Evolutionary conservation across 208 protist species (phyloP).

Genomic region (Trypanosoma lewisi): DNA sequence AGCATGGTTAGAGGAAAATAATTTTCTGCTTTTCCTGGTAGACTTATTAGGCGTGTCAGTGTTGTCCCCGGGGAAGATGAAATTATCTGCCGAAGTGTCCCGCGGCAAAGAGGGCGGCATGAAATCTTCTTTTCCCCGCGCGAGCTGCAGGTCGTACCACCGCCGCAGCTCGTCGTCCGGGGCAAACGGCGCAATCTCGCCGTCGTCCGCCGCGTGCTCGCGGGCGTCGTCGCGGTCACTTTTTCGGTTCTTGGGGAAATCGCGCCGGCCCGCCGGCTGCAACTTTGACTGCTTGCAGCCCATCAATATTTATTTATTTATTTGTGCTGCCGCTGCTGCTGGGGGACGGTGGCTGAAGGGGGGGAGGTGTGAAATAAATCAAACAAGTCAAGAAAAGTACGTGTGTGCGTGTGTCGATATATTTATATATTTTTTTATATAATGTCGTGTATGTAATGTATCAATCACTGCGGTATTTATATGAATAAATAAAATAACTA

Average conservation of each 20-base stretch:
- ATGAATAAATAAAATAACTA: too few relatives aligned
- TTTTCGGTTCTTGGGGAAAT: not conserved
- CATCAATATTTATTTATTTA: too few relatives aligned
- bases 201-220: not conserved
- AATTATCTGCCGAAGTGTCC: not conserved
- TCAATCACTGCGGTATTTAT: too few relatives aligned
- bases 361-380: too few relatives aligned
- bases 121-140: not conserved
- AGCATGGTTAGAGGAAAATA: too few relatives aligned
- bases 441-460: too few relatives aligned
- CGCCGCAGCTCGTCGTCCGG: not conserved
- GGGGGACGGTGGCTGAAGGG: too few relatives aligned
- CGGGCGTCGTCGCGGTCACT: not conserved
- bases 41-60: too few relatives aligned
- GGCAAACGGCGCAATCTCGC: conserved; percentile 16
- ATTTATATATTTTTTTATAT: too few relatives aligned
- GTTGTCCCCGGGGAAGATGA: not conserved
- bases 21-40: too few relatives aligned
- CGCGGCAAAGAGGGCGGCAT: not conserved
- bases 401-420: too few relatives aligned
- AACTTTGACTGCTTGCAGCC: conserved; percentile 13
- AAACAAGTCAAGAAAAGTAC: too few relatives aligned
- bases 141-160: conserved; percentile 14
- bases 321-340: not conserved
- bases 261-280: not conserved